phyloP scores from a whole-genome alignment of 1,284 basidiomycete species.

The Trametes hirsuta region DNA sequence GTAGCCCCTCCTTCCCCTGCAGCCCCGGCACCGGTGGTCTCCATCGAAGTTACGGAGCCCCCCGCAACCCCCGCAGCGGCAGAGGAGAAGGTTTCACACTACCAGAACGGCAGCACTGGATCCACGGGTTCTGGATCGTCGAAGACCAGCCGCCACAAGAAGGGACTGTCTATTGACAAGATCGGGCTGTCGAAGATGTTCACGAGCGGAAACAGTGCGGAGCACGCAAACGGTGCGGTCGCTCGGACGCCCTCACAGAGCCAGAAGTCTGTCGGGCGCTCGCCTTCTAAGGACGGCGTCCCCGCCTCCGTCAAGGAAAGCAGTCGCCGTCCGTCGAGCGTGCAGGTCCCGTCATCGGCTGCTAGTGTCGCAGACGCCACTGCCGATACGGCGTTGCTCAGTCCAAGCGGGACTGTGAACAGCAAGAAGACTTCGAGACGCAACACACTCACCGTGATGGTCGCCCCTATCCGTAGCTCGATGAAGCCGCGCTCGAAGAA shows the following conservation, averaged over 20 bases:
- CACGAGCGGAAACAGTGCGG: conserved; percentile 31
- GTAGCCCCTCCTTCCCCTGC: background rate
- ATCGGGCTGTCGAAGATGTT: conserved; percentile 74
- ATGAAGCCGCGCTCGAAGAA: conserved; percentile 55
- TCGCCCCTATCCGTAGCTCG: conserved; percentile 69
- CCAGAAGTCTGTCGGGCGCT: conserved; percentile 19
- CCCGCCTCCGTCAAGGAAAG: conserved; percentile 24
- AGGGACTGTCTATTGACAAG: conserved; percentile 73
- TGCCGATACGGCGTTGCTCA: conserved; percentile 38
- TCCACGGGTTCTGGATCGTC: conserved; percentile 42
- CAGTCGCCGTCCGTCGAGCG: conserved; percentile 39
- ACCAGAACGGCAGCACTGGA: conserved; percentile 29
- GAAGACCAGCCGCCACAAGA: conserved; percentile 51
- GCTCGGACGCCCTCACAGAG: conserved; percentile 48
- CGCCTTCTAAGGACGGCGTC: conserved; percentile 16
- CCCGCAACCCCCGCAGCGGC: conserved; percentile 41
- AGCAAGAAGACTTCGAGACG: conserved; percentile 60
- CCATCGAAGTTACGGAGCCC: conserved; percentile 53
- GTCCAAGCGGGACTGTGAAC: conserved; percentile 37
- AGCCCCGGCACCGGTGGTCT: conserved; percentile 38
- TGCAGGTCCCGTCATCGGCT: conserved; percentile 36
- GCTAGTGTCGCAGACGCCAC: conserved; percentile 21
- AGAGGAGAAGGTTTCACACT: conserved; percentile 36
- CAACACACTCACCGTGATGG: conserved; percentile 84
- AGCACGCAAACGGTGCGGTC: conserved; percentile 30